Evolutionary conservation across 371 early-diverging fungal genomes (phyloP).

Genomic region (Capillidium rhysosporum): DNA sequence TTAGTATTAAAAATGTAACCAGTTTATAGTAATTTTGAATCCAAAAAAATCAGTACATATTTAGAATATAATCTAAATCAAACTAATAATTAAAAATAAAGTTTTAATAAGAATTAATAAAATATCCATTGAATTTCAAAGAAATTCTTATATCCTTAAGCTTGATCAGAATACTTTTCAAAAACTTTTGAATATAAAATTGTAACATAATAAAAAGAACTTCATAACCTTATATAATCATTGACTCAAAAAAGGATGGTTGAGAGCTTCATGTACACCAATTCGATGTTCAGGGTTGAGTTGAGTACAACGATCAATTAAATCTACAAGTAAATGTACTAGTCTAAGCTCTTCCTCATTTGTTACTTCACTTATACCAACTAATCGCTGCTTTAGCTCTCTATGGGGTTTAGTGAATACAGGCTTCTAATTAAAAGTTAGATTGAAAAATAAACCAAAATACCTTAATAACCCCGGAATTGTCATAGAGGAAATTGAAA

Average conservation of each 20-base stretch:
- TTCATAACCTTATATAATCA: too few relatives aligned
- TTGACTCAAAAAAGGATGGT: slow-evolving; percentile 60
- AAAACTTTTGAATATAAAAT: too few relatives aligned
- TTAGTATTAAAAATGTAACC: too few relatives aligned
- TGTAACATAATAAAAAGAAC: too few relatives aligned
- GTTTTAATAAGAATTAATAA: too few relatives aligned
- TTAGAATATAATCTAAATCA: too few relatives aligned
- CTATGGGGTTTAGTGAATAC: slow-evolving; percentile 35
- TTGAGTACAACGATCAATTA: slow-evolving; percentile 67
- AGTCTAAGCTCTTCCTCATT: slow-evolving; percentile 27
- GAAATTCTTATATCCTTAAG: too few relatives aligned
- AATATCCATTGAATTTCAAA: too few relatives aligned
- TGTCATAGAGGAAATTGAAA: slow-evolving; percentile 35
- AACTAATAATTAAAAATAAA: too few relatives aligned
- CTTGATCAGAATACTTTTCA: too few relatives aligned
- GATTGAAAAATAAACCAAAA: slow-evolving; percentile 1
- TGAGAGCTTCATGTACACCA: slow-evolving; percentile 75
- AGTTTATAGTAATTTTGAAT: too few relatives aligned
- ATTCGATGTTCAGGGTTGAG: slow-evolving; percentile 83
- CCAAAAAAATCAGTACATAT: too few relatives aligned
- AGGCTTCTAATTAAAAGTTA: neutral
- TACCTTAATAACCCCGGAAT: slow-evolving; percentile 26
- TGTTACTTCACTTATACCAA: slow-evolving; percentile 24
- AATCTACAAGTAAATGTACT: slow-evolving; percentile 39
- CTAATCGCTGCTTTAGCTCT: slow-evolving; percentile 39